Evolutionary conservation across 2,329 filamentous ascomycete species (phyloP).

Genomic region (Helotiales sp.): DNA sequence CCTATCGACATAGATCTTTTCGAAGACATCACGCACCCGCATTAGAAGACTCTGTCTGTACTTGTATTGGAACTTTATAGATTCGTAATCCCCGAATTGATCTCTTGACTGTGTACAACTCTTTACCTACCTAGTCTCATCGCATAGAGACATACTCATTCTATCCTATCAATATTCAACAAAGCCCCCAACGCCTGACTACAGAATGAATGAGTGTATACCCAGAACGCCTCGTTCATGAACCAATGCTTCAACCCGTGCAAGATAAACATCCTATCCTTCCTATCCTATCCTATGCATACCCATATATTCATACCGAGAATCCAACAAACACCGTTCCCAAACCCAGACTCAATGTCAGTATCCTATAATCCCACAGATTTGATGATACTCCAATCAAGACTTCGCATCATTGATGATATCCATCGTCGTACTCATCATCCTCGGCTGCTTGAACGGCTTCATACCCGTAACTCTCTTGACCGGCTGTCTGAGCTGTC

Average conservation of each 20-base stretch:
- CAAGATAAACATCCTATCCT: not conserved
- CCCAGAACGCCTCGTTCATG: conserved; percentile 22
- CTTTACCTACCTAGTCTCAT: not conserved
- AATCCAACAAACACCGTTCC: conserved; percentile 2
- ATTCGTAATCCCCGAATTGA: not conserved
- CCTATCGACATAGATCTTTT: conserved; percentile 23
- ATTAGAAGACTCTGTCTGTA: not conserved
- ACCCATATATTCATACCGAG: conserved; percentile 6
- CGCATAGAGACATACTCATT: not conserved
- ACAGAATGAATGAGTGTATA: conserved; percentile 1
- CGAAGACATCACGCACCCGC: conserved; percentile 21
- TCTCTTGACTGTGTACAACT: not conserved
- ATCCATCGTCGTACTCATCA: conserved; percentile 60
- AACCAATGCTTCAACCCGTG: not conserved
- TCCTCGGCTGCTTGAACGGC: conserved; percentile 49
- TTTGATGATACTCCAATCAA: not conserved
- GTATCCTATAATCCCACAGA: no score
- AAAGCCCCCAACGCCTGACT: not conserved
- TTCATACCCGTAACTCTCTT: conserved; percentile 63
- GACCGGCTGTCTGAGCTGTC: conserved; percentile 49
- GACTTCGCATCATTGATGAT: conserved; percentile 69
- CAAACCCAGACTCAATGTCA: not conserved
- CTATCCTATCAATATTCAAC: conserved; percentile 22
- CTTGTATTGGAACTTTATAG: not conserved
- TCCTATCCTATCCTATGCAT: conserved; percentile 11